Evolutionary conservation across 2,329 filamentous ascomycete species (phyloP), one percentile per base, ranked within the genome.

Genomic region (Hypomyces perniciosus): DNA sequence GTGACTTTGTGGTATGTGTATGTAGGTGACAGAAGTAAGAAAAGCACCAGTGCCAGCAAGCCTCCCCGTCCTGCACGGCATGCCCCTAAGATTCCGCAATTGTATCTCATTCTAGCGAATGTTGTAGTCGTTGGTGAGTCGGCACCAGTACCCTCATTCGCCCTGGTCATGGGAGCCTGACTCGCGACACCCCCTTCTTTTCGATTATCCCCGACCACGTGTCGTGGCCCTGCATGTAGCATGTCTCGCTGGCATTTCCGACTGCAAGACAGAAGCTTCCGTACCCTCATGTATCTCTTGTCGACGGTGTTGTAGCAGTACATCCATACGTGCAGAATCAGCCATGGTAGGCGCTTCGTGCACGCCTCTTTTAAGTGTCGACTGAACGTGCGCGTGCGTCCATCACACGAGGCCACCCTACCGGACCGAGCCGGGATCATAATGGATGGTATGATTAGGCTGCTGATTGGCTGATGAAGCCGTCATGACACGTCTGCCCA

Each of bases 161-260:
- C 20, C 28, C 28, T 8, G 10, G 13, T 34, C 7, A 29, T 27
- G 28, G 37, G 12, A 45, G 48, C 48, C 35, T 50, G 48, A 40
- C 34, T 50, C 41, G 35, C 35, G 35, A 34, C 33, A 42, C 42
- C 38, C 28, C 34, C 48, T 26, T 50, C 27, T 35, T 34, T 41
- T 50, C 35, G 8, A 30, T 41, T 45, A 45, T 39, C 48, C 41
- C 33, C 28, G 40, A 44, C 48, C 48, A 50, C 48, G 48, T 50
- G 48, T 45, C 33, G 28, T 34, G 35, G 20, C 42, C 48, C 48
- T 50, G 48, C 48, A 50, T 50, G 10, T 13, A 7, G n/a, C 8
- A 7, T 34, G 33, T 12, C 20, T 42, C 13, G 35, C 37, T 28
- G 34, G 31, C 30, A 43, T 43, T 13, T 30, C 34, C 8, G 13